Base-by-base conservation (phyloP, 192 early-diverging fungal species). In the Coemansia reversa region DNA sequence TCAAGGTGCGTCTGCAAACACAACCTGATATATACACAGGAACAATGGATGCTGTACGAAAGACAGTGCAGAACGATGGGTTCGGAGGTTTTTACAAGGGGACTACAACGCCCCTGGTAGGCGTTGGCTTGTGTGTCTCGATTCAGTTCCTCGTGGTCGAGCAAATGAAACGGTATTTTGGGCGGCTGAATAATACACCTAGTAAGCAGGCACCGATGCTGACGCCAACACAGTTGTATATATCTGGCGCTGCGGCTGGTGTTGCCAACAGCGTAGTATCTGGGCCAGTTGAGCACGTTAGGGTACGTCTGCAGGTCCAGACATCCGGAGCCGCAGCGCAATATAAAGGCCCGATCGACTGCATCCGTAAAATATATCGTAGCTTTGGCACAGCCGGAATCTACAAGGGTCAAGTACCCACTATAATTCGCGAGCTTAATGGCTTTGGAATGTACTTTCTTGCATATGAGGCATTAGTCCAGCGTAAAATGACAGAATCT, bases 361-460 rank as follows among this genome's bases (percentile, higher is more conserved):
- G 90, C 59, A 85, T 95, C 57, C 72, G 82, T 12, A 85, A 96
- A 73, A 91, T 96, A 32, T 91, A 92, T 72, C 63, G 85, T 9
- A 57, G 69, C 49, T 79, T 94, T 70, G 94, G 94, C 11, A 69
- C 92, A 18, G 60, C 68, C 9, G 94, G 92, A 20, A 82, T 98
- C 29, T 98, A 91, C 87, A 93, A 94, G 78, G 96, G 93, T 11
- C 94, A 96, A 81, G 75, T 73, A 14, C 85, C 94, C 32, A 98
- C 96, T 0, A 65, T 94, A 52, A 66, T 89, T 8, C 85, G 96
- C 51, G 96, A 98, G 82, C 90, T 93, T 81, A 85, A 91, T 53
- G 96, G 94, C 30, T 96, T 95, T 65, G 94, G 93, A 54, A 88
- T 90, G 54, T 98, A 98, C 80, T 98, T 98, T 74, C 76, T 91